These are phyloP conservation scores for Salvia hispanica DNA, from an alignment of 257 asterid species.

Conservation along the genomic window DNA sequence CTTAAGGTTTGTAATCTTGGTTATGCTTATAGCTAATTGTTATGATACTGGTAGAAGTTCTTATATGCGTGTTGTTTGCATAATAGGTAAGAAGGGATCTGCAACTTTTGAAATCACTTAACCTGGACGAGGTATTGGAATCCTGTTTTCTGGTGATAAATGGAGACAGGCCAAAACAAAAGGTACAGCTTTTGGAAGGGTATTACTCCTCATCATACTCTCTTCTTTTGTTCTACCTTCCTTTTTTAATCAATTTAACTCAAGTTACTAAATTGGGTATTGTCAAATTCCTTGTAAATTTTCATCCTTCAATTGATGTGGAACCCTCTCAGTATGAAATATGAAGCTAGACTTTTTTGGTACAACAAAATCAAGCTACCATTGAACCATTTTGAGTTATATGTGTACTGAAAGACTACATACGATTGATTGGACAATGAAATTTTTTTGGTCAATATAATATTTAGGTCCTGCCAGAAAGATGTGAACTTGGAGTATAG, in stretches of 20 bases:
- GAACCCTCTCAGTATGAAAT: not conserved
- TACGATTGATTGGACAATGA: constrained; percentile 9
- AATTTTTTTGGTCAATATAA: not conserved
- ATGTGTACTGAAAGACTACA: constrained; percentile 6
- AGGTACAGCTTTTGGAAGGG: constrained; percentile 87
- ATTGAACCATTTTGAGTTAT: constrained; percentile 11
- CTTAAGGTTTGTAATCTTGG: constrained; percentile 52
- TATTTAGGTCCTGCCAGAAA: not conserved
- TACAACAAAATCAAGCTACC: constrained; percentile 5
- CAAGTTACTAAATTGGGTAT: not conserved
- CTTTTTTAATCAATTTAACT: not conserved
- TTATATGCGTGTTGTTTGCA: constrained; percentile 18
- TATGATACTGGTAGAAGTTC: too few relatives aligned
- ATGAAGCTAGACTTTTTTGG: not conserved
- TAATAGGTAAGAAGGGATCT: constrained; percentile 81
- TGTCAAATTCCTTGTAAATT: not conserved
- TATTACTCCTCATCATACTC: constrained; percentile 16
- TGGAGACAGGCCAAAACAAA: constrained; percentile 86
- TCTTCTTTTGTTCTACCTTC: not conserved
- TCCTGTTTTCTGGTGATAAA: constrained; percentile 63
- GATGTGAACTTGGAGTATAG: constrained; percentile 15
- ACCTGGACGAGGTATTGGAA: constrained; percentile 68
- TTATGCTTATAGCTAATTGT: not conserved
- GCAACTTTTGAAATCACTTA: constrained; percentile 69
- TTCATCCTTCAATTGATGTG: not conserved